Percentiles rank a stretch among this genome's conserved stretches.
Evolutionary conservation across 75 land plant species (phyloP).

Genomic region (Chamaecyparis obtusa): DNA sequence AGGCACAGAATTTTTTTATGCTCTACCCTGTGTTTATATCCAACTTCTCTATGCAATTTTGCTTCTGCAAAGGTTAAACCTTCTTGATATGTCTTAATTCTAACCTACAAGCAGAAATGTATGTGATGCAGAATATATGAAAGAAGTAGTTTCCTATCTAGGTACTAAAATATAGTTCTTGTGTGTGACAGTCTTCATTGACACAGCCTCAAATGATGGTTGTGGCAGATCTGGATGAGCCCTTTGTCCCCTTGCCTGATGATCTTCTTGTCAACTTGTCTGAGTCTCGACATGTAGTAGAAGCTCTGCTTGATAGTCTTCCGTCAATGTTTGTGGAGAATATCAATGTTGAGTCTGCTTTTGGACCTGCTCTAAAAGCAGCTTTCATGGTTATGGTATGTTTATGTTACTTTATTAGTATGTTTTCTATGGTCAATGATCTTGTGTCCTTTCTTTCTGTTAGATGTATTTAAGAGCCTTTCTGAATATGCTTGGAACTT

Average conservation of each 20-base stretch:
- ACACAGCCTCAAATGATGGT: constrained; percentile 99
- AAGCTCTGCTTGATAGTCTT: constrained; percentile 87
- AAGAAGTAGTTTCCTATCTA: neutral
- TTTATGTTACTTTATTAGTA: neutral
- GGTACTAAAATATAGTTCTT: neutral
- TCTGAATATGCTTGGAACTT: neutral
- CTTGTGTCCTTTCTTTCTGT: neutral
- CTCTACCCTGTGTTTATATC: neutral
- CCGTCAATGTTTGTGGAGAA: constrained; percentile 89
- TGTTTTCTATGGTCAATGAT: neutral
- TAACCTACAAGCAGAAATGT: neutral
- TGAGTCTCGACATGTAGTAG: constrained; percentile 90
- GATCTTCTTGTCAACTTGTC: constrained; percentile 96
- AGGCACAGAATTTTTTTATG: neutral
- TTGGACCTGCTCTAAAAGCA: constrained; percentile 93
- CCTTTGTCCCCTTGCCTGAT: constrained; percentile 96
- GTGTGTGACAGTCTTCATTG: constrained; percentile 74
- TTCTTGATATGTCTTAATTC: neutral
- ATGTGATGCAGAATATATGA: neutral
- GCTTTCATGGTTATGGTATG: constrained; percentile 92
- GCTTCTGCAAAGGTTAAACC: neutral
- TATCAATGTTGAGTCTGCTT: constrained; percentile 83
- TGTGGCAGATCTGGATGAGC: constrained; percentile 92
- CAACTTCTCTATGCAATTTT: neutral
- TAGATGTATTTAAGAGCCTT: neutral